Percentiles rank a stretch among this genome's conserved stretches.
These are phyloP conservation scores for Macaranga tanarius DNA, from an alignment of 441 rosid genomes.

Conservation along the genomic window DNA sequence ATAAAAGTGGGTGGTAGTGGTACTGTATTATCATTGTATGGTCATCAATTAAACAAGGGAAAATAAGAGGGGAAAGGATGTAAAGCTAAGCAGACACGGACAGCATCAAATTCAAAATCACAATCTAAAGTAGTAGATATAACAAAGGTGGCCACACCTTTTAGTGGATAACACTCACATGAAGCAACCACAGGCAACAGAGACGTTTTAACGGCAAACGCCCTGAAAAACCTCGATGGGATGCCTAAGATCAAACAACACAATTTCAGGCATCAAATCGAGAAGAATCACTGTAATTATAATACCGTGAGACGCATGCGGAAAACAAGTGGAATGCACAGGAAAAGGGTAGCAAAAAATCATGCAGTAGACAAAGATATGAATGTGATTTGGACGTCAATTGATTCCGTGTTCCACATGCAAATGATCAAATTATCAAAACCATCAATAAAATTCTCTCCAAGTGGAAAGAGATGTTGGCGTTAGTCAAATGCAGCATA, in stretches of 20 bases:
- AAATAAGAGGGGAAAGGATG: background rate
- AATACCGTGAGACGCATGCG: background rate
- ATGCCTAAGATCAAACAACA: background rate
- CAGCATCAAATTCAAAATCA: background rate
- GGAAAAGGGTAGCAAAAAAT: background rate
- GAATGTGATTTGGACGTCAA: background rate
- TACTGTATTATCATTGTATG: background rate
- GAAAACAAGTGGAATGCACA: background rate
- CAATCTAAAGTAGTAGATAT: background rate
- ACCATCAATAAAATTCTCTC: background rate
- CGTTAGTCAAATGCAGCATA: slow-evolving; percentile 15
- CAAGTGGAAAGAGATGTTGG: slow-evolving; percentile 4
- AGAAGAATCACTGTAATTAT: background rate
- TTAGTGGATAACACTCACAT: background rate
- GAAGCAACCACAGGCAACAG: background rate
- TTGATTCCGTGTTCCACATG: slow-evolving; percentile 1
- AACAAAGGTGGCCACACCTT: background rate
- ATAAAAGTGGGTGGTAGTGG: too few species aligned
- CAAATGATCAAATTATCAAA: background rate
- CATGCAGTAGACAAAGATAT: slow-evolving; percentile 1
- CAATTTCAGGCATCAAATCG: background rate
- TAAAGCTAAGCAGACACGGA: background rate
- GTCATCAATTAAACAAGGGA: background rate
- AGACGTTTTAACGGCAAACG: slow-evolving; percentile 1
- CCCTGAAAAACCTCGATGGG: background rate